A percentile compares a stretch with the other conserved stretches of the same genome.
Evolutionary conservation across 148 eudicot species (phyloP).

Genomic region (Vaccinium vitisidaea): DNA sequence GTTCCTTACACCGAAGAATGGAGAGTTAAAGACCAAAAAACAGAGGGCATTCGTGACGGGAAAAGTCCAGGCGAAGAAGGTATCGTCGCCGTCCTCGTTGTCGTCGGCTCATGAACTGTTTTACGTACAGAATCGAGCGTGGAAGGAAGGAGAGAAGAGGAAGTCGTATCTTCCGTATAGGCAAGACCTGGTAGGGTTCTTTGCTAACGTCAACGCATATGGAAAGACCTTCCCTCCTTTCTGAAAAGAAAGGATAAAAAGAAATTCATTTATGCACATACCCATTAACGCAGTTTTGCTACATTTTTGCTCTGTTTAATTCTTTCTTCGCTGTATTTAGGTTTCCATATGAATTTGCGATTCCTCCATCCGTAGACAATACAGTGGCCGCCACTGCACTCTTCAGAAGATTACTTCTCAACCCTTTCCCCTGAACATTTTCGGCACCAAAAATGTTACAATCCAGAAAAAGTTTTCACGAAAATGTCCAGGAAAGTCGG

Average conservation of each 20-base stretch:
- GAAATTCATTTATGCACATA: no score
- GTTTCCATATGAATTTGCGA: no score
- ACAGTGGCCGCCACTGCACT: no score
- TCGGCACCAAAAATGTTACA: no score
- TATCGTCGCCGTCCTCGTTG: constrained; percentile 27
- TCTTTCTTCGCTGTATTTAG: no score
- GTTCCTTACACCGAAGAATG: constrained; percentile 29
- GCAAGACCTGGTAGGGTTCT: constrained; percentile 37
- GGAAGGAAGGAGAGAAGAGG: constrained; percentile 32
- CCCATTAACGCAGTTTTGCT: no score
- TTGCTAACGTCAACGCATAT: constrained; percentile 12
- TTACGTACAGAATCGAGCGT: constrained; percentile 30
- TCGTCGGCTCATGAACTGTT: constrained; percentile 34
- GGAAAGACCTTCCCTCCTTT: constrained; percentile 11
- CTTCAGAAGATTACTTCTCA: no score
- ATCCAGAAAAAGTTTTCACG: no score
- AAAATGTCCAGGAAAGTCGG: no score
- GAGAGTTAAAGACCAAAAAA: constrained; percentile 12
- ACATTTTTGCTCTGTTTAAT: neutral
- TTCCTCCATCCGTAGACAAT: no score
- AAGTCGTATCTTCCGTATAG: constrained; percentile 40
- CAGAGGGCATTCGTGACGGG: neutral
- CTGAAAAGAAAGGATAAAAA: neutral
- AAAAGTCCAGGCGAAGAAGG: constrained; percentile 14
- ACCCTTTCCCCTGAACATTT: no score